Evolutionary conservation across 768 basidiomycete species (phyloP).

Genomic region (Boletus patriciae): DNA sequence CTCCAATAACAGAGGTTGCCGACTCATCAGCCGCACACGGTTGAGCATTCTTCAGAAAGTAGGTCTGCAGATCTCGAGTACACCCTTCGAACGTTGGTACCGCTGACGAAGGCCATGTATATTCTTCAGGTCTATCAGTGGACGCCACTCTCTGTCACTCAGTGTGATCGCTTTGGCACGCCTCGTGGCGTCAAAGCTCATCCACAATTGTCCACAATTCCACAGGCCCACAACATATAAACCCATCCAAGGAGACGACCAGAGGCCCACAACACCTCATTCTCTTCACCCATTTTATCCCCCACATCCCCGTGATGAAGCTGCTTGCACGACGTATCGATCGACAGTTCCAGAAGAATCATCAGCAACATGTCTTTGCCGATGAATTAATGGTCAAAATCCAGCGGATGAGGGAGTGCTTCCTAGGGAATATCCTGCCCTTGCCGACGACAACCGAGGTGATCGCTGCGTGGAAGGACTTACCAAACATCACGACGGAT

Average conservation of each 20-base stretch:
- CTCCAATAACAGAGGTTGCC: background rate
- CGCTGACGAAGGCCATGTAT: background rate
- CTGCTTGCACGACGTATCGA: slow-evolving; percentile 2
- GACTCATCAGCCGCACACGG: background rate
- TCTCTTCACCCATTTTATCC: background rate
- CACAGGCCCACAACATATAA: slow-evolving; percentile 20
- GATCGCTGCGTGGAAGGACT: slow-evolving; percentile 23
- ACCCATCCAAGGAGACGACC: slow-evolving; percentile 1
- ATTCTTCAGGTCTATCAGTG: slow-evolving; percentile 4
- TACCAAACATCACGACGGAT: slow-evolving; percentile 25
- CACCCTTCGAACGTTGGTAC: background rate
- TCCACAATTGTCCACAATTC: slow-evolving; percentile 29
- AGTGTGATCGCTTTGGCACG: slow-evolving; percentile 14
- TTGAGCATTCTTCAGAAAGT: background rate
- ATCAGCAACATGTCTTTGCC: slow-evolving; percentile 4
- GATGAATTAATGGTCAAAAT: slow-evolving; percentile 16
- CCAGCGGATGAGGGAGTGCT: slow-evolving; percentile 20
- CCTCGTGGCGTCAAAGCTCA: slow-evolving; percentile 31
- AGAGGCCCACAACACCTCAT: background rate
- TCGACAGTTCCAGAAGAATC: slow-evolving; percentile 15
- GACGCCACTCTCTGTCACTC: slow-evolving; percentile 15
- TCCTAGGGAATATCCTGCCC: slow-evolving; percentile 17
- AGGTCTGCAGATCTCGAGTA: background rate
- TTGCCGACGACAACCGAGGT: slow-evolving; percentile 15
- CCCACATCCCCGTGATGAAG: slow-evolving; percentile 6